Conservation (phyloP, 352 stramenopile genomes). For the Globisporangium middletonii region DNA sequence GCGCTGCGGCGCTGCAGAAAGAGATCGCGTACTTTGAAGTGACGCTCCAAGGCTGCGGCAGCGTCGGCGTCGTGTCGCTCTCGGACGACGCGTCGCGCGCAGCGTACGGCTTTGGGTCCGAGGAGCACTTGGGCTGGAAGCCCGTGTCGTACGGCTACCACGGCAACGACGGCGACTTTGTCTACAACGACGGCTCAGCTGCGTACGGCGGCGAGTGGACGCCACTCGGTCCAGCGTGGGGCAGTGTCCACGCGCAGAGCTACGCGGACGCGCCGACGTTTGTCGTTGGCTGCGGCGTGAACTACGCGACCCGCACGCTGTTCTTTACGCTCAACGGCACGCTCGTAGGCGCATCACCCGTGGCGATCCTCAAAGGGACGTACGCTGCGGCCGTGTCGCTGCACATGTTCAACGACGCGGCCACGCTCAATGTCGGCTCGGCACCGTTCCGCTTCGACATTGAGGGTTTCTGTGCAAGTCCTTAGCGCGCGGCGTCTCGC, state of each 20-base stretch:
- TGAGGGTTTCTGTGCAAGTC: conserved; percentile 87
- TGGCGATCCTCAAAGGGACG: conserved; percentile 39
- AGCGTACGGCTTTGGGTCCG: conserved; percentile 77
- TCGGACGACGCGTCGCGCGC: conserved; percentile 41
- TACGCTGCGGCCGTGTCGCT: conserved; percentile 77
- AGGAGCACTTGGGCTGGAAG: conserved; percentile 81
- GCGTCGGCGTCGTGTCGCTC: conserved; percentile 68
- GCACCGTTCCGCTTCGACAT: conserved; percentile 78
- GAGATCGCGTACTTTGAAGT: conserved; percentile 78
- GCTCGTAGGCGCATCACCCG: conserved; percentile 43
- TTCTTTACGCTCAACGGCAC: conserved; percentile 82
- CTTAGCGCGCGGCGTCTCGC: conserved; percentile 24
- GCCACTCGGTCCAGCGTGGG: conserved; percentile 68
- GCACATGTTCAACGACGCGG: conserved; percentile 65
- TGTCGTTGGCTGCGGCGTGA: conserved; percentile 72
- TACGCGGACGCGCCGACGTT: conserved; percentile 23
- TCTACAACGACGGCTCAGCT: conserved; percentile 69
- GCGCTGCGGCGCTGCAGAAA: conserved; percentile 42
- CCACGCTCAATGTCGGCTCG: conserved; percentile 63
- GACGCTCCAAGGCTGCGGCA: conserved; percentile 61
- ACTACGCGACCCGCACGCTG: conserved; percentile 38
- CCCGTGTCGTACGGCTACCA: conserved; percentile 81
- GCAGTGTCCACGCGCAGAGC: conserved; percentile 22
- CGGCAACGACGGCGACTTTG: conserved; percentile 81
- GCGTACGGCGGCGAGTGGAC: conserved; percentile 66